Evolutionary conservation across 371 early-diverging fungal genomes (phyloP).

Genomic region (Mucor irregularis): DNA sequence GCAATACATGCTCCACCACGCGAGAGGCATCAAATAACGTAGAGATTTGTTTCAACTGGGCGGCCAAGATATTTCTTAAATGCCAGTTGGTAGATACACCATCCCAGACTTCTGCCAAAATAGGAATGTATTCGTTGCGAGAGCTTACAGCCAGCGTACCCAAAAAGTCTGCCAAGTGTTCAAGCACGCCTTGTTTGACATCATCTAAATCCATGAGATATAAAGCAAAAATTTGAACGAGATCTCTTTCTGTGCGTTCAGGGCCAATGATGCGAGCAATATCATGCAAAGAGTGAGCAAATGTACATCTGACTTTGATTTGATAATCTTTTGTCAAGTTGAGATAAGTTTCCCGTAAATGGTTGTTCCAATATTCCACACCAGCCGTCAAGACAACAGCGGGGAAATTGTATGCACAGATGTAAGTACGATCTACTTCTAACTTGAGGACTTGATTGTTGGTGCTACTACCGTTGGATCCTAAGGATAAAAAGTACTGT

Average conservation of each 20-base stretch:
- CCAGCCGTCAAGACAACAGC: conserved; percentile 64
- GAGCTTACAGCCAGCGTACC: conserved; percentile 52
- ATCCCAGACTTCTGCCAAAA: conserved; percentile 56
- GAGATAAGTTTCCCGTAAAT: conserved; percentile 53
- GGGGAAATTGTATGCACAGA: conserved; percentile 66
- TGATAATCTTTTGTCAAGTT: conserved; percentile 55
- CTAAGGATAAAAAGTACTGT: conserved; percentile 46
- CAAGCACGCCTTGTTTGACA: conserved; percentile 62
- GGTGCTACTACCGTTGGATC: conserved; percentile 30
- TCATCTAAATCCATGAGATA: conserved; percentile 63
- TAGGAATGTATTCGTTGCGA: conserved; percentile 55
- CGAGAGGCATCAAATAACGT: conserved; percentile 52
- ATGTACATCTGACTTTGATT: conserved; percentile 59
- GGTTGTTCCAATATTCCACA: conserved; percentile 52
- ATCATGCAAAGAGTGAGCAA: conserved; percentile 64
- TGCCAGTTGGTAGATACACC: conserved; percentile 63
- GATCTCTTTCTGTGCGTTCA: conserved; percentile 58
- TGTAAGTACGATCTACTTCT: conserved; percentile 58
- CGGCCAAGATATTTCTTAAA: conserved; percentile 55
- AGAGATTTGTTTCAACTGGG: conserved; percentile 53
- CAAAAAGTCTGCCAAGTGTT: conserved; percentile 60
- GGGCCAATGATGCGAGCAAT: conserved; percentile 61
- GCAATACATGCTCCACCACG: conserved; percentile 53
- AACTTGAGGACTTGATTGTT: conserved; percentile 37
- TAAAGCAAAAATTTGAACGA: conserved; percentile 60